Evolutionary conservation across 257 asterid genomes (phyloP), one percentile per base, ranked within the genome.

Genomic region (Ligustrum vulgare): DNA sequence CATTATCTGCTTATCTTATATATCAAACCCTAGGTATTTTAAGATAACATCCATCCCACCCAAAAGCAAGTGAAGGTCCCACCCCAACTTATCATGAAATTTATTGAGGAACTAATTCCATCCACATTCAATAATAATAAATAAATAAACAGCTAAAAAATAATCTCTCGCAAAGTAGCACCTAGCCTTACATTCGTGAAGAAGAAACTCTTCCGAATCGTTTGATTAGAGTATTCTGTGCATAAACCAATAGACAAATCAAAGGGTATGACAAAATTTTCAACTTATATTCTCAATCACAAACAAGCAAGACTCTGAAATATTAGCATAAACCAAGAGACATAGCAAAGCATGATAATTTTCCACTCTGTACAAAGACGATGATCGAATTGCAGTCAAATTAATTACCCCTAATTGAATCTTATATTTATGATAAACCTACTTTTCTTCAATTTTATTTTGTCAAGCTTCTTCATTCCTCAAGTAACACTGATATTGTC

Each of bases 401-500:
- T 49, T 74, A 75, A 74, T 71, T 79, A 28, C 69, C 81, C 41
- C 56, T 75, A 33, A 68, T 74, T 54, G 71, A 72, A 51, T 58
- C 45, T 74, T 45, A 49, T 69, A 65, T 51, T 77, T 35, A 58
- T 6, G 43, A 78, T 66, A 25, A 68, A 47, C 65, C 74, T 41
- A 7, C 65, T 66, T 51, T 35, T 47, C 32, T 72, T 15, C 35
- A 45, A 74, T 67, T 49, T 72, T 73, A 70, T 43, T 60, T 54
- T 45, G 36, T 36, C 25, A 56, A 31, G 22, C 28, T n/a, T 20
- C 47, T 47, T 73, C 72, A n/a, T 54, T 69, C 74, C 67, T 91
- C 84, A 89, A 63, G 88, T 83, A 75, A 85, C 91, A 68, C 88
- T 81, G 49, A 89, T 69, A n/a, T n/a, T n/a, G n/a, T n/a, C n/a